Conservation (phyloP, 2,329 filamentous ascomycete genomes). For the Escovopsis sp. region DNA sequence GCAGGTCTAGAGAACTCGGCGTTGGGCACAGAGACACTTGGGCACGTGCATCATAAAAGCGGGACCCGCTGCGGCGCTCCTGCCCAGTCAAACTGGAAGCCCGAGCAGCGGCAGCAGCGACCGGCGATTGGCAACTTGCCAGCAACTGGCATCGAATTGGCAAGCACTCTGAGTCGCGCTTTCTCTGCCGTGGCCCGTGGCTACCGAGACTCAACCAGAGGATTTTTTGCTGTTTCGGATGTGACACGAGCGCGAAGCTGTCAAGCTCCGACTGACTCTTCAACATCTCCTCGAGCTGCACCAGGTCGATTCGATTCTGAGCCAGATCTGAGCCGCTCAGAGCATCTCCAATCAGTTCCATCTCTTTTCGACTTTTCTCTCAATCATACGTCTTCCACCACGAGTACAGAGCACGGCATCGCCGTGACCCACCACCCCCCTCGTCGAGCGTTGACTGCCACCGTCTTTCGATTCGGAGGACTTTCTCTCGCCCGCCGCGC, state of each 20-base stretch:
- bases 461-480: not conserved
- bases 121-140: too few relatives aligned
- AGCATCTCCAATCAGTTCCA: not conserved
- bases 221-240: not conserved
- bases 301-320: not conserved
- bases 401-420: conserved; percentile 1
- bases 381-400: not conserved
- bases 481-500: not conserved
- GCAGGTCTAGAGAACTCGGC: too few relatives aligned
- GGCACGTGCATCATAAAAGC: too few relatives aligned
- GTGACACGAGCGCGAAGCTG: conserved; percentile 4
- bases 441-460: not conserved
- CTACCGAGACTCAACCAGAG: too few relatives aligned
- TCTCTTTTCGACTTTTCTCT: not conserved
- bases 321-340: not conserved
- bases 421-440: not conserved
- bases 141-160: too few relatives aligned
- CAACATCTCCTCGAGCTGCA: not conserved
- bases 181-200: too few relatives aligned
- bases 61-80: too few relatives aligned
- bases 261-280: not conserved
- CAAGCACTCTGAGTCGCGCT: too few relatives aligned
- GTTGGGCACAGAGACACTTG: too few relatives aligned
- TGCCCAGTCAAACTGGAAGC: too few relatives aligned
- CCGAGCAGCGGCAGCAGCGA: too few relatives aligned